Base-by-base conservation (phyloP, 495 filamentous ascomycete genomes). In the Daldinia childiae region DNA sequence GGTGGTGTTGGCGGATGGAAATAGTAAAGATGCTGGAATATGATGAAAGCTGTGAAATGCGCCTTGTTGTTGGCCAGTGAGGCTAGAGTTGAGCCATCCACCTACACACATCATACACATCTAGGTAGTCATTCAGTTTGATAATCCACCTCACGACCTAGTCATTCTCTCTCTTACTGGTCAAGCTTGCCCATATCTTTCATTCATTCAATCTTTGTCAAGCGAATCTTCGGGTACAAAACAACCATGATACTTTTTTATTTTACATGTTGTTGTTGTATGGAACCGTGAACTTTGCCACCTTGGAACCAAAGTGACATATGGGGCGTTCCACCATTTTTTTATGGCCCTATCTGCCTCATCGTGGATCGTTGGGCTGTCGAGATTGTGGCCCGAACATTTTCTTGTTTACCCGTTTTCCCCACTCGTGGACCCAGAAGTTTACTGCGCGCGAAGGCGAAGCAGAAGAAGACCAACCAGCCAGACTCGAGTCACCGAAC, bases 361-460 rank as follows among this genome's bases (percentile, higher is more conserved):
- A 24, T 62, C 71, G 58, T 73, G 71, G 71, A 48, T 34, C 62
- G 66, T 73, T 73, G 71, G 71, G 71, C 71, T 73, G 58, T 73
- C 70, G 60, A 69, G 45, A 73, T 73, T 73, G 71, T 73, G 71
- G 66, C 71, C 71, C 66, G 71, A 73, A 73, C 58, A 59, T 66
- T 73, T 63, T 73, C 66, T 66, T 68, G 56, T 73, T 73, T 69
- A 69, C 71, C 71, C 66, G 66, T 69, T 69, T 68, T 68, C 65
- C 62, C 66, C 71, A 65, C 65, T 60, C 39, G 43, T 45, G 48
- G 65, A 57, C 59, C 59, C 58, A 60, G 63, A 66, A 62, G 48
- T 61, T 65, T 51, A 11, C 36, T 57, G 34, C n/a, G 26, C 14
- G 54, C n/a, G 29, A 41, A 63, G 34, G 45, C 62, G 17, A 64